phyloP scores from a whole-genome alignment of 441 rosid genomes.

The Populus hybrid region DNA sequence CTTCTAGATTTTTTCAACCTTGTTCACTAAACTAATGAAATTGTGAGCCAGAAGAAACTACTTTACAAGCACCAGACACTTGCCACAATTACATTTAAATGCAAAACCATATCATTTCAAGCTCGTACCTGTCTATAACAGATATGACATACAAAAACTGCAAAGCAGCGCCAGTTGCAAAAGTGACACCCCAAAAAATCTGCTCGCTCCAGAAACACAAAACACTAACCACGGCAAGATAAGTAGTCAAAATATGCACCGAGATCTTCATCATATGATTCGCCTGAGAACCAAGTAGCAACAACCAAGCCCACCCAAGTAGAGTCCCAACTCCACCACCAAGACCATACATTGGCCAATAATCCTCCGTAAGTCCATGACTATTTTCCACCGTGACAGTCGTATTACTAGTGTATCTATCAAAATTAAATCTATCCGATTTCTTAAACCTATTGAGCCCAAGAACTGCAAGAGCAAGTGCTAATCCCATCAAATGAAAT shows the following conservation, averaged over 20 bases:
- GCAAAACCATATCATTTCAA: not conserved
- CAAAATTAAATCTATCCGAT: slow-evolving; percentile 74
- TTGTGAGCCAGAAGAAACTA: not conserved
- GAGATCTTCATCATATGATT: slow-evolving; percentile 86
- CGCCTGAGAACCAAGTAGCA: slow-evolving; percentile 74
- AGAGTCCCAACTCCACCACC: slow-evolving; percentile 73
- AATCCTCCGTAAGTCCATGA: slow-evolving; percentile 67
- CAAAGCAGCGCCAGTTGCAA: slow-evolving; percentile 68
- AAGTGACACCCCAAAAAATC: slow-evolving; percentile 82
- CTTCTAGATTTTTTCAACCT: not conserved
- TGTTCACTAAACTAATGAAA: not conserved
- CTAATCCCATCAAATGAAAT: slow-evolving; percentile 64
- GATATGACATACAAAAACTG: slow-evolving; percentile 93
- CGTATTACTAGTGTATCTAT: slow-evolving; percentile 37
- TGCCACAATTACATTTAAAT: not conserved
- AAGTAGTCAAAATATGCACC: slow-evolving; percentile 87
- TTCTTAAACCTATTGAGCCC: slow-evolving; percentile 71
- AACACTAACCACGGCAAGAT: slow-evolving; percentile 85
- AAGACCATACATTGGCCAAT: slow-evolving; percentile 87
- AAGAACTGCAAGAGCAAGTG: slow-evolving; percentile 55
- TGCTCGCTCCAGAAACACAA: slow-evolving; percentile 87
- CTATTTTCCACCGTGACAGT: slow-evolving; percentile 33
- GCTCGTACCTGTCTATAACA: slow-evolving; percentile 78
- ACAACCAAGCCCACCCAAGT: slow-evolving; percentile 75
- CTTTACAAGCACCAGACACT: not conserved